Evolutionary conservation across 2,329 filamentous ascomycete genomes (phyloP).

Genomic region (Cordyceps farinosa): DNA sequence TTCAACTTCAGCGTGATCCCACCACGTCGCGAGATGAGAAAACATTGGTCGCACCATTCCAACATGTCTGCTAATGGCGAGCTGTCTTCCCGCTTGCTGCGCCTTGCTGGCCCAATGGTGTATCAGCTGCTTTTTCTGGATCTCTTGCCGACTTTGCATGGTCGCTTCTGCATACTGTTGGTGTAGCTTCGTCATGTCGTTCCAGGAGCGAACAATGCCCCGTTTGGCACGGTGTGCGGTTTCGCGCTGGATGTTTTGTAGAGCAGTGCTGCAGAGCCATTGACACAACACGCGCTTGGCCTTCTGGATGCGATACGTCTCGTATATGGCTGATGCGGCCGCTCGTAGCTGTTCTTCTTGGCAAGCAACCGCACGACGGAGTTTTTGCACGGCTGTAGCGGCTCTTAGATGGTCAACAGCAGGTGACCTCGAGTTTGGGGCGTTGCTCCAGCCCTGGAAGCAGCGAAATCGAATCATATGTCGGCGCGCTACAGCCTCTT

Average conservation of each 20-base stretch:
- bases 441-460: conserved; percentile 35
- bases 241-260: conserved; percentile 23
- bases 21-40: conserved; percentile 13
- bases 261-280: conserved; percentile 29
- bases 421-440: conserved; percentile 30
- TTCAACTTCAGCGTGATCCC: conserved; percentile 10
- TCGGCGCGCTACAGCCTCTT: conserved; percentile 63
- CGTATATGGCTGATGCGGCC: conserved; percentile 25
- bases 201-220: conserved; percentile 26
- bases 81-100: neutral
- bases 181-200: conserved; percentile 14
- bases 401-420: conserved; percentile 30
- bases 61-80: neutral
- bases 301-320: conserved; percentile 23
- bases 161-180: neutral
- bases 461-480: conserved; percentile 62
- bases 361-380: conserved; percentile 29
- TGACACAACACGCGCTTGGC: conserved; percentile 24
- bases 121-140: conserved; percentile 33
- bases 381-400: conserved; percentile 31
- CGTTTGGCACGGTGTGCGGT: conserved; percentile 21
- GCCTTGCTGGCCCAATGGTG: conserved; percentile 24
- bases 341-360: conserved; percentile 29
- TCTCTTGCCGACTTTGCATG: conserved; percentile 26
- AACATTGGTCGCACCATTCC: conserved; percentile 7